These are phyloP conservation scores for Phytophthora hybrid DNA, from an alignment of 352 stramenopile genomes.

Conservation along the genomic window DNA sequence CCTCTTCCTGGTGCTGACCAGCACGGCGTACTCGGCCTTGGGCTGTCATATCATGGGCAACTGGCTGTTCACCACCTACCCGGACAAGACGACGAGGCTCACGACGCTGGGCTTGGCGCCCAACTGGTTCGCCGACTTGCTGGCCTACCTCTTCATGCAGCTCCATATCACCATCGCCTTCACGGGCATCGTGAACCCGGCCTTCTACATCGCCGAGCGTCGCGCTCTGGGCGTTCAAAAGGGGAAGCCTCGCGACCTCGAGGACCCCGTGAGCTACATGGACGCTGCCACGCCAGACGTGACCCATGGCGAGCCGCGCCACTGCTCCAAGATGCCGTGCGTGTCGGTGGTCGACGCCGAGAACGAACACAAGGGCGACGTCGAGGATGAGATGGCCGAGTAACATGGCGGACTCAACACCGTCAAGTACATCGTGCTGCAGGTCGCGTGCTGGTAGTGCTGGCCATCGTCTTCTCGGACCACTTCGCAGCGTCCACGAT, in stretches of 20 bases:
- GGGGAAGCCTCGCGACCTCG: constrained; percentile 13
- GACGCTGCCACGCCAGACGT: constrained; percentile 22
- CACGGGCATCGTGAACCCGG: constrained; percentile 28
- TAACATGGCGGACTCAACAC: constrained; percentile 28
- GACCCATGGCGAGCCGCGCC: constrained; percentile 13
- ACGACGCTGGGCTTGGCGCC: constrained; percentile 49
- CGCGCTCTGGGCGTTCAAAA: constrained; percentile 26
- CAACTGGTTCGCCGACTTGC: neutral
- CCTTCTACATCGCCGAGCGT: constrained; percentile 31
- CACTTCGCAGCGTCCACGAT: constrained; percentile 7
- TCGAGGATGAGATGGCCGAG: constrained; percentile 32
- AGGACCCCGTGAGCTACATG: constrained; percentile 26
- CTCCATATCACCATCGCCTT: constrained; percentile 29
- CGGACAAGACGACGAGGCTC: constrained; percentile 25
- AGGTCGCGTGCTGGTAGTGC: constrained; percentile 25
- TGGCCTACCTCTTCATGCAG: constrained; percentile 22
- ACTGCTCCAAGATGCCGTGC: constrained; percentile 33
- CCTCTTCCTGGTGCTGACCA: constrained; percentile 42
- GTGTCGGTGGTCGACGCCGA: constrained; percentile 32
- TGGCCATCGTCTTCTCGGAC: constrained; percentile 34
- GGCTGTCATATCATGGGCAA: constrained; percentile 62
- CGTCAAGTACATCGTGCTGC: constrained; percentile 33
- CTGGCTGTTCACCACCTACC: constrained; percentile 56
- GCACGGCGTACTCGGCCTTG: constrained; percentile 45
- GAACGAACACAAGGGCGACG: constrained; percentile 28